Evolutionary conservation across 129 eudicot genomes (phyloP), one percentile per base, ranked within the genome.

Genomic region (Chrysanthemum makinoi): DNA sequence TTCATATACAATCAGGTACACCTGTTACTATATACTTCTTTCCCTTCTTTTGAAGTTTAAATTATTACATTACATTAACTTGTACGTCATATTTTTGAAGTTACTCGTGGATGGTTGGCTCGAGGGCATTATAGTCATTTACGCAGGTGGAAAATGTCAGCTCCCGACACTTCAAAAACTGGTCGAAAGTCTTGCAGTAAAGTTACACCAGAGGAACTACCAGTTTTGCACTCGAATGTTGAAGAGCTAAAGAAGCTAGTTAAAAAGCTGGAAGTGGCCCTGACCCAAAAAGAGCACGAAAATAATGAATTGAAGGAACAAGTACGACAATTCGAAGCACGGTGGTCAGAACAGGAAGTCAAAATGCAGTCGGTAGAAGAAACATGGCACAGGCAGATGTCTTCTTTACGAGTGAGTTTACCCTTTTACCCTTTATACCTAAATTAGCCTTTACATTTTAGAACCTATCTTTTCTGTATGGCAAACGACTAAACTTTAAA

Each of bases 351-450:
- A 60, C 89, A 94, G 70, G 95, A 89, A 75, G 75, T 73, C 65
- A 90, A 86, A 77, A 84, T 90, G 99, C 84, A 77, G 74, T 78
- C 88, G 3, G 83, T 90, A 83, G 99, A 90, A 81, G 96, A 90
- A 17, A 80, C 81, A 69, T 94, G 99, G 97, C 89, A 89, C 72
- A 83, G 68, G 80, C 96, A 94, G 79, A 84, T 86, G 73, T 59
- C 78, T 65, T 79, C 97, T 35, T 84, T 90, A 82, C 96, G 86
- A 79, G 99, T 94, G 72, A 89, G 95, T 88, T 77, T 66, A 14
- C 66, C 65, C 16, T 44, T 74, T 72, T 53, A 28, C 24, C 69
- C 35, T 73, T 26, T 13, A 28, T 58, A 19, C 63, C 13, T 20
- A 1, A 5, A 5, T 20, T 20, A 20, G 62, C 28, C 62, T 14